Conservation (phyloP, 1,284 basidiomycete species). For the Boletus mariae region DNA sequence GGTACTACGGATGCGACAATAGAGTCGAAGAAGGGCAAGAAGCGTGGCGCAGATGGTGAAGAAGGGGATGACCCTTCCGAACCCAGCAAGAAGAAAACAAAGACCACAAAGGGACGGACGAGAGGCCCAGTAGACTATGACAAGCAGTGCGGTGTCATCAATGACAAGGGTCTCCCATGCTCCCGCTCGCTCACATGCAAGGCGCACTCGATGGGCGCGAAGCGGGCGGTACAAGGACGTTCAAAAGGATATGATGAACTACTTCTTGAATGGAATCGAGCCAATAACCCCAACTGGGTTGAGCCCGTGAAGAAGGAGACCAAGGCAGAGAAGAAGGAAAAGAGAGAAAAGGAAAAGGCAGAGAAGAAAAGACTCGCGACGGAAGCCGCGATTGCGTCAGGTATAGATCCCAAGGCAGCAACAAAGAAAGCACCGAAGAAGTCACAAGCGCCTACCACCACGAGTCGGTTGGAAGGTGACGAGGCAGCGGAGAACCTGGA, state of each 20-base stretch:
- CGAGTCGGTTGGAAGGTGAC: slow-evolving; percentile 46
- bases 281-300: slow-evolving; percentile 91
- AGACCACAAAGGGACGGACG: slow-evolving; percentile 69
- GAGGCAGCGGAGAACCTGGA: slow-evolving; percentile 72
- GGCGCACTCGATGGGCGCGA: slow-evolving; percentile 96
- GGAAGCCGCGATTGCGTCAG: slow-evolving; percentile 62
- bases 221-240: slow-evolving; percentile 87
- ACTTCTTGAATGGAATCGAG: slow-evolving; percentile 89
- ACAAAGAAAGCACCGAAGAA: slow-evolving; percentile 59
- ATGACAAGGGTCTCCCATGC: slow-evolving; percentile 91
- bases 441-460: slow-evolving; percentile 41
- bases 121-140: slow-evolving; percentile 90
- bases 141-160: slow-evolving; percentile 96
- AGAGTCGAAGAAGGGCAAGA: slow-evolving; percentile 48
- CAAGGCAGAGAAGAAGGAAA: slow-evolving; percentile 78
- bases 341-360: slow-evolving; percentile 70
- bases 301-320: slow-evolving; percentile 84
- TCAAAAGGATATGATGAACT: slow-evolving; percentile 85
- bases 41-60: slow-evolving; percentile 69
- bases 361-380: slow-evolving; percentile 69
- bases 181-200: slow-evolving; percentile 98
- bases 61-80: slow-evolving; percentile 54
- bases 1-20: slow-evolving; percentile 12
- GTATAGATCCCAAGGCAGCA: slow-evolving; percentile 44
- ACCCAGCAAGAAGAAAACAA: slow-evolving; percentile 74